These are phyloP conservation scores for Penicillium longicatenatum DNA, from an alignment of 495 filamentous ascomycete genomes.

Conservation along the genomic window DNA sequence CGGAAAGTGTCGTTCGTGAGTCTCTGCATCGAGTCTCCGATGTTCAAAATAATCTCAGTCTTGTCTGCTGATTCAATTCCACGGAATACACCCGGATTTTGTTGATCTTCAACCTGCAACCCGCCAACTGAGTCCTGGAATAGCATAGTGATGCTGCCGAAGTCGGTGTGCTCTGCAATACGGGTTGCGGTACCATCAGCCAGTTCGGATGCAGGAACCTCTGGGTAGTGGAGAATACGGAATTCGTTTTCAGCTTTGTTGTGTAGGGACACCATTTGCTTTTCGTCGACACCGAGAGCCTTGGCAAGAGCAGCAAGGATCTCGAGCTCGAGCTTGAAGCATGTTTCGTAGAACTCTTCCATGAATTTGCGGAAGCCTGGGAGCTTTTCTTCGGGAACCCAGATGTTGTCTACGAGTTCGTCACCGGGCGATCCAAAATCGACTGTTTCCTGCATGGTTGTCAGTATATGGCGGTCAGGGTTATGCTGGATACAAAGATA, in stretches of 20 bases:
- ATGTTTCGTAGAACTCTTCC: constrained; percentile 44
- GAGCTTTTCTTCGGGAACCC: constrained; percentile 55
- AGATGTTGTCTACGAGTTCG: constrained; percentile 53
- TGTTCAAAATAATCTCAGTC: constrained; percentile 62
- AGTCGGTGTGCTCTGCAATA: constrained; percentile 48
- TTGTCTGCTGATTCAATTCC: constrained; percentile 47
- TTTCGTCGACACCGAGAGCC: constrained; percentile 47
- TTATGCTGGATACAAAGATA: constrained; percentile 7
- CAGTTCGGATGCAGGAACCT: constrained; percentile 22
- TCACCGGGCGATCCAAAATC: constrained; percentile 58
- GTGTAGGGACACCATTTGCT: constrained; percentile 49
- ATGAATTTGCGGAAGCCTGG: constrained; percentile 63
- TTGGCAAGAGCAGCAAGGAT: constrained; percentile 46
- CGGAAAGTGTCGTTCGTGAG: constrained; percentile 56
- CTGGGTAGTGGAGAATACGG: constrained; percentile 46
- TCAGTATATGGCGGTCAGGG: constrained; percentile 1
- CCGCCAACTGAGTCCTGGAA: constrained; percentile 52
- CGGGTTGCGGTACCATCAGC: constrained; percentile 27
- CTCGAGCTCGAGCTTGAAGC: constrained; percentile 42
- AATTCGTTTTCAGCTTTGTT: constrained; percentile 52
- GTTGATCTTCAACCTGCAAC: constrained; percentile 45
- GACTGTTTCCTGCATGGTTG: constrained; percentile 54
- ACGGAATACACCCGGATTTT: constrained; percentile 36
- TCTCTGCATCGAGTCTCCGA: constrained; percentile 64
- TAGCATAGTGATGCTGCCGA: constrained; percentile 50